phyloP scores from a whole-genome alignment of 306 rosid genomes.

The Prunus mira region DNA sequence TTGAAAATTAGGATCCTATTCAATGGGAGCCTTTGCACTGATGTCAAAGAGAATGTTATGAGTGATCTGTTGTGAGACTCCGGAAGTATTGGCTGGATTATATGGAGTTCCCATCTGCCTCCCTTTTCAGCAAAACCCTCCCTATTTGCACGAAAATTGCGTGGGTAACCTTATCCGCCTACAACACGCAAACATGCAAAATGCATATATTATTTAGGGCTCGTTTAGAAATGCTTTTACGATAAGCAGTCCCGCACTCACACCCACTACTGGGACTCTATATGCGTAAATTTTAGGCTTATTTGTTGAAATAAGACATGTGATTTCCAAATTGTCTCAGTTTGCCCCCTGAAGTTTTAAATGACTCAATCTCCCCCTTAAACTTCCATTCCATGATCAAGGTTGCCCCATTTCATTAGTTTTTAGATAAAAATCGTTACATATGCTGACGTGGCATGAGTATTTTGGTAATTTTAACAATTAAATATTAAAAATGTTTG shows the following conservation, averaged over 20 bases:
- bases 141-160: conserved; percentile 93
- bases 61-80: conserved; percentile 17
- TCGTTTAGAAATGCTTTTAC: too few relatives aligned
- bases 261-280: neutral
- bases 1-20: neutral
- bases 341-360: too few relatives aligned
- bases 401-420: too few relatives aligned
- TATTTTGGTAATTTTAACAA: too few relatives aligned
- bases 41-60: neutral
- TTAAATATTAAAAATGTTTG: too few relatives aligned
- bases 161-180: conserved; percentile 85
- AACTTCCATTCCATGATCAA: too few relatives aligned
- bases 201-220: neutral
- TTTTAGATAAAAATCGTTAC: too few relatives aligned
- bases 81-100: conserved; percentile 62
- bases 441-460: too few relatives aligned
- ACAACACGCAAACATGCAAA: conserved; percentile 15
- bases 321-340: too few relatives aligned
- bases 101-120: conserved; percentile 57
- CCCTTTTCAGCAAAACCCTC: conserved; percentile 72
- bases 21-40: neutral
- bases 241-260: neutral
- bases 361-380: too few relatives aligned
- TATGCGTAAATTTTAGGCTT: neutral
- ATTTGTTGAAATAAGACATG: too few relatives aligned